These are phyloP conservation scores for Apiotrichum akiyoshidainum DNA, from an alignment of 1,284 basidiomycete genomes.

Conservation along the genomic window DNA sequence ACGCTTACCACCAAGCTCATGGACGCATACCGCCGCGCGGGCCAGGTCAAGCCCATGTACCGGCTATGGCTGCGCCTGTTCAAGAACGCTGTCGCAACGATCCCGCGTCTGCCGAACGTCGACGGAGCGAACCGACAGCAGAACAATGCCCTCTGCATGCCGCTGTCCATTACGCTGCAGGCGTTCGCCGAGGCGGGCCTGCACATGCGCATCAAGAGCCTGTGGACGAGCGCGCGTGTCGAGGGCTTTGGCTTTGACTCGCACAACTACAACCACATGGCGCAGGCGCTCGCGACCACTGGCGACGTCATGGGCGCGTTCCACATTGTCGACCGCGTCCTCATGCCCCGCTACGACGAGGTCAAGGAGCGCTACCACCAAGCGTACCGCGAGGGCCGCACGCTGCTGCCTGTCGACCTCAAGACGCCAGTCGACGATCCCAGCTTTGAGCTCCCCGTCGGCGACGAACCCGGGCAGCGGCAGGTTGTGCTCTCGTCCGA, in stretches of 20 bases:
- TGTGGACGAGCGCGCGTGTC: constrained; percentile 65
- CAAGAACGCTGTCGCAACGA: constrained; percentile 3
- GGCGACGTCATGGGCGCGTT: constrained; percentile 79
- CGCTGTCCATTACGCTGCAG: constrained; percentile 81
- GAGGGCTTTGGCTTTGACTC: constrained; percentile 81
- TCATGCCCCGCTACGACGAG: constrained; percentile 61
- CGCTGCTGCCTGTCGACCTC: constrained; percentile 54
- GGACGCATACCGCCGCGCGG: constrained; percentile 66
- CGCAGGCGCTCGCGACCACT: constrained; percentile 69
- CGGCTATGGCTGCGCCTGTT: constrained; percentile 59
- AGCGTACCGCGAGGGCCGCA: constrained; percentile 19
- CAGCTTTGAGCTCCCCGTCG: too few relatives aligned
- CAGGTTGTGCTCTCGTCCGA: neutral
- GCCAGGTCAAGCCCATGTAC: constrained; percentile 60
- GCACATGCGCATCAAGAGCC: constrained; percentile 62
- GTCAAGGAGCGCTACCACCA: constrained; percentile 23
- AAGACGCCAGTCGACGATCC: constrained; percentile 17
- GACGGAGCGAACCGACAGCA: neutral
- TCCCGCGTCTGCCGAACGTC: neutral
- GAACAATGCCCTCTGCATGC: constrained; percentile 65
- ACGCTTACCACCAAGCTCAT: constrained; percentile 61
- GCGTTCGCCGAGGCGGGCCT: constrained; percentile 64
- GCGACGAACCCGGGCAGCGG: too few relatives aligned
- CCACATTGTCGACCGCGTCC: constrained; percentile 73
- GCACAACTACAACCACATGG: constrained; percentile 89